Percentiles rank a stretch among this genome's conserved stretches.
phyloP scores from a whole-genome alignment of 1,139 yeast genomes.

The Yamadazyma taylorii region DNA sequence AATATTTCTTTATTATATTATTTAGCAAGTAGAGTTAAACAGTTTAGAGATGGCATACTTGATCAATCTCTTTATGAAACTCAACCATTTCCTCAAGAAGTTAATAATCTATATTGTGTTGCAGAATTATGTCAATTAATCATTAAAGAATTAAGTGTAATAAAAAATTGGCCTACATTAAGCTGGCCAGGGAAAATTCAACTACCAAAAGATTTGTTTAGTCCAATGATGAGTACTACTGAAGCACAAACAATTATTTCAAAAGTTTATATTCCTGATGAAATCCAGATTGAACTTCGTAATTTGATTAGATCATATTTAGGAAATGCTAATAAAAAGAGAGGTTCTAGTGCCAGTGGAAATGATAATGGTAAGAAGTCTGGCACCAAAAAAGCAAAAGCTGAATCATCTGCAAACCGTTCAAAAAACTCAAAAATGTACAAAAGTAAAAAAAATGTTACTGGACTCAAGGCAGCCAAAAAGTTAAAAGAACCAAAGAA shows the following conservation, averaged over 20 bases:
- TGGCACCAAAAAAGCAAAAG: slow-evolving; percentile 1
- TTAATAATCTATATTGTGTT: slow-evolving; percentile 55
- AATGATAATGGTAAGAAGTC: not conserved
- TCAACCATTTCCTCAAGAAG: slow-evolving; percentile 25
- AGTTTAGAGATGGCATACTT: slow-evolving; percentile 63
- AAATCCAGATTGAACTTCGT: slow-evolving; percentile 30
- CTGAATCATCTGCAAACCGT: slow-evolving; percentile 4
- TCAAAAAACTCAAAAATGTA: slow-evolving; percentile 2
- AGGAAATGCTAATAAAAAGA: slow-evolving; percentile 3
- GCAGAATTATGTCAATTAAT: slow-evolving; percentile 74
- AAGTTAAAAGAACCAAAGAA: slow-evolving; percentile 47
- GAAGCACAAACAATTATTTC: slow-evolving; percentile 49
- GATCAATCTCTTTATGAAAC: slow-evolving; percentile 34
- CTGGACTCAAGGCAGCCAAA: too few species aligned
- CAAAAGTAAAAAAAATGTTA: slow-evolving; percentile 11
- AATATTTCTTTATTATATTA: slow-evolving; percentile 76
- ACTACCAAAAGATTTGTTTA: slow-evolving; percentile 64
- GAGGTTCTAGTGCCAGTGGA: slow-evolving; percentile 2
- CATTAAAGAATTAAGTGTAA: slow-evolving; percentile 57
- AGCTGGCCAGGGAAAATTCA: slow-evolving; percentile 82
- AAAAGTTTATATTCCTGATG: slow-evolving; percentile 51
- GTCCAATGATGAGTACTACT: slow-evolving; percentile 48
- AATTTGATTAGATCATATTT: slow-evolving; percentile 26
- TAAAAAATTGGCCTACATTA: slow-evolving; percentile 65
- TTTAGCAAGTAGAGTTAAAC: slow-evolving; percentile 76